Conservation (phyloP, 768 basidiomycete species). For the Suillus clintonianus region DNA sequence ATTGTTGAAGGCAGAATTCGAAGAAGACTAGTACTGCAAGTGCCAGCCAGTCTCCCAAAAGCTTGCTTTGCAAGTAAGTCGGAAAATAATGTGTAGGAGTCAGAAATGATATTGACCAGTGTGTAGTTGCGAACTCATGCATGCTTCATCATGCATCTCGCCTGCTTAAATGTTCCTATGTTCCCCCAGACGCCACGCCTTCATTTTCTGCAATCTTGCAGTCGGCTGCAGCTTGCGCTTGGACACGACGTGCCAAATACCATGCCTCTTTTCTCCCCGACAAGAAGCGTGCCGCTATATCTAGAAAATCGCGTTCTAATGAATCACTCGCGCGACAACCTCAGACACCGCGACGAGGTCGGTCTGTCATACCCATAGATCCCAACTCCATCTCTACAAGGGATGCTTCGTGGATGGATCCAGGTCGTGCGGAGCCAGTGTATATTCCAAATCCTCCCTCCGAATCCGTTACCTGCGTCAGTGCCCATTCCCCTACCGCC, state of each 20-base stretch:
- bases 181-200: constrained; percentile 10
- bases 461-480: constrained; percentile 5
- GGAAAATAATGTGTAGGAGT: not conserved
- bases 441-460: constrained; percentile 9
- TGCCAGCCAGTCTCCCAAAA: not conserved
- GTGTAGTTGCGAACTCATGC: constrained; percentile 29
- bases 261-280: not conserved
- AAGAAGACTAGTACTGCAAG: not conserved
- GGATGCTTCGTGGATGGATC: constrained; percentile 28
- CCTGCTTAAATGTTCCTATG: constrained; percentile 16
- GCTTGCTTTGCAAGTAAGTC: constrained; percentile 10
- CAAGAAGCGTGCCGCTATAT: not conserved
- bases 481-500: constrained; percentile 5
- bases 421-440: constrained; percentile 16
- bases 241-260: constrained; percentile 34
- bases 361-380: constrained; percentile 16
- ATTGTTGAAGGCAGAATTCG: not conserved
- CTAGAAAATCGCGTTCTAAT: not conserved
- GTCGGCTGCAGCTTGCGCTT: constrained; percentile 53
- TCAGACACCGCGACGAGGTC: not conserved
- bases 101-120: not conserved
- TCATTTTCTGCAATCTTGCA: constrained; percentile 44
- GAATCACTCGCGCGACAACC: not conserved
- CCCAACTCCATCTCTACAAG: constrained; percentile 22
- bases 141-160: constrained; percentile 43